Conservation (phyloP, 768 basidiomycete genomes). For the Dacryopinax spathularia region DNA sequence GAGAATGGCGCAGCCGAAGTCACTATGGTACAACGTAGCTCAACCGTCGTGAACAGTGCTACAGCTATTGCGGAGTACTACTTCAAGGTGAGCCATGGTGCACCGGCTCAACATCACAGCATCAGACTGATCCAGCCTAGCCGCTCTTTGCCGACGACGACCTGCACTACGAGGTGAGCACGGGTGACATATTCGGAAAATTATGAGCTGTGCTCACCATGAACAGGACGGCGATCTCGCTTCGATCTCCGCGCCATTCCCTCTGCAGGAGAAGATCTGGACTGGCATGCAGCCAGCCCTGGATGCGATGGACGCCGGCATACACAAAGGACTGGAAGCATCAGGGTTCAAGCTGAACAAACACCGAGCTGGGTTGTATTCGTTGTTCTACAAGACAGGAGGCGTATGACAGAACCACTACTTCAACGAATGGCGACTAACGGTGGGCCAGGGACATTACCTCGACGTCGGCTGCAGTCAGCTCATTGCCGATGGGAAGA, state of each 20-base stretch:
- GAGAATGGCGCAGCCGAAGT: not conserved
- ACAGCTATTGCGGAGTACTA: not conserved
- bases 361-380: not conserved
- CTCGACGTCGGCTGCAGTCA: not conserved
- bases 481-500: conserved; percentile 3
- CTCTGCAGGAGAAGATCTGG: not conserved
- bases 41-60: not conserved
- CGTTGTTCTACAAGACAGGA: not conserved
- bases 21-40: not conserved
- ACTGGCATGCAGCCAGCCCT: not conserved
- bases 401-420: too few relatives aligned
- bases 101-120: not conserved
- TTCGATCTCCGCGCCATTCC: not conserved
- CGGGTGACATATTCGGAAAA: not conserved
- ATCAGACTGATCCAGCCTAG: not conserved
- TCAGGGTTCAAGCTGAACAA: not conserved
- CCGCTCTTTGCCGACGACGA: not conserved
- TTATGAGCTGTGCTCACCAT: too few relatives aligned
- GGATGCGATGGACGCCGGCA: not conserved
- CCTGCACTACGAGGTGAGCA: not conserved
- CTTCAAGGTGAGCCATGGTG: not conserved
- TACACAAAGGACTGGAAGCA: not conserved
- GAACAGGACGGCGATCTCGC: not conserved
- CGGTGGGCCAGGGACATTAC: too few relatives aligned
- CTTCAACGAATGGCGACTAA: too few relatives aligned